Evolutionary conservation across 495 filamentous ascomycete genomes (phyloP), one percentile per base, ranked within the genome.

Genomic region (Penicillium odoratum): DNA sequence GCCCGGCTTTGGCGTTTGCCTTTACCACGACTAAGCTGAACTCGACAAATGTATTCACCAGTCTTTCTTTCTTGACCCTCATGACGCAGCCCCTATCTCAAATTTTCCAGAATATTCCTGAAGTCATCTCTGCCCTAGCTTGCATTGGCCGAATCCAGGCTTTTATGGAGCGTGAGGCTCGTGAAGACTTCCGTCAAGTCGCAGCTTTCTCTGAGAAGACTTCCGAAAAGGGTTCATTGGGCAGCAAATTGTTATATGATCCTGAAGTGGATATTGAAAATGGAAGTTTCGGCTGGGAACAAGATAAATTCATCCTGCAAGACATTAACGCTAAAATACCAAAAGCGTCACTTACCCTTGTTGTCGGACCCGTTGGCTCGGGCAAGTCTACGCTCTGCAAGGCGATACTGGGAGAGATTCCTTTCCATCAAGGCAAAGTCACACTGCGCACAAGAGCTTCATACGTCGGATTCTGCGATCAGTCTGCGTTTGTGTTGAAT

Each of bases 121-220:
- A 47, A 6, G 8, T 47, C n/a, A 54, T 63, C 30, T 58, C 72
- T 13, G 71, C 65, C 1, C 40, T 77, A 29, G 68, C 73, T 6
- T 80, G 77, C 48, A 56, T 78, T 11, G 56, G 57, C 33, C 61
- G 77, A n/a, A 74, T 78, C 31, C 70, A 78, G 53, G 60, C 59
- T 4, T 80, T 74, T 56, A 48, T 80, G 25, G 66, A 71, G 49
- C 60, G 59, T 15, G 73, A 76, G 46, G 44, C 60, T 25, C 58
- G 66, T 16, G 48, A 59, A n/a, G 73, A 76, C 25, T 66, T 40
- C n/a, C 38, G 38, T n/a, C 38, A n/a, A 40, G 15, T 40, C 13
- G 7, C 13, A 16, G 0, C 21, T 21, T 21, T 2, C 21, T 21
- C 2, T 21, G 21, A 21, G 21, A 21, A 21, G 2, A 21, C 1